Conservation (phyloP, 805 yeast species). For the Candida ascalaphidarum region DNA sequence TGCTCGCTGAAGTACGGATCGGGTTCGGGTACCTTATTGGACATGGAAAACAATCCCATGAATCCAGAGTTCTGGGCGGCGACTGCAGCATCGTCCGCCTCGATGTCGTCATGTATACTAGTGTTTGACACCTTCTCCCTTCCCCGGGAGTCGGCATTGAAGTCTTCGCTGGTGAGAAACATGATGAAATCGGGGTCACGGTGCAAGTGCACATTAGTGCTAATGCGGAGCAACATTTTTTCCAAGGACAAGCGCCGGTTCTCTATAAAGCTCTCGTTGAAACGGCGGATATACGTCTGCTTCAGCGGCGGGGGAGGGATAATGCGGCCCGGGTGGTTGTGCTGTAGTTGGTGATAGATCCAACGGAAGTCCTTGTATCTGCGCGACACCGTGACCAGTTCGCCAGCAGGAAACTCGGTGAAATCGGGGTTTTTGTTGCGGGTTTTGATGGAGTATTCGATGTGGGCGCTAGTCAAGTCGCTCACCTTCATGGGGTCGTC, state of each 20-base stretch:
- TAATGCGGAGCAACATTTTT: conserved; percentile 72
- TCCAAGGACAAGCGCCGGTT: conserved; percentile 78
- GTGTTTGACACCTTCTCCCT: conserved; percentile 55
- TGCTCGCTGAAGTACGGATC: conserved; percentile 72
- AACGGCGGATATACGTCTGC: conserved; percentile 87
- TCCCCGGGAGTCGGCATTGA: conserved; percentile 59
- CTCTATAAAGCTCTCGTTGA: conserved; percentile 85
- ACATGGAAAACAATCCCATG: conserved; percentile 62
- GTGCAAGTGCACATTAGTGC: conserved; percentile 46
- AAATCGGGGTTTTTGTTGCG: conserved; percentile 37
- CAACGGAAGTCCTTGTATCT: conserved; percentile 90
- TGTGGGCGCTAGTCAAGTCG: conserved; percentile 81
- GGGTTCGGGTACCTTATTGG: conserved; percentile 63
- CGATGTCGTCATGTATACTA: no score
- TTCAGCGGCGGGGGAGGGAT: conserved; percentile 93
- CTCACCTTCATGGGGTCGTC: conserved; percentile 92
- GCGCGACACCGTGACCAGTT: conserved; percentile 47
- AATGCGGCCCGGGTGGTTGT: conserved; percentile 81
- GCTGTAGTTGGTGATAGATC: conserved; percentile 82
- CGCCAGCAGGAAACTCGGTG: conserved; percentile 8
- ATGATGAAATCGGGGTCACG: conserved; percentile 69
- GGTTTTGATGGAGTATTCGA: conserved; percentile 74
- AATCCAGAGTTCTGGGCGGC: conserved; percentile 39
- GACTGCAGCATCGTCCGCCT: no score
- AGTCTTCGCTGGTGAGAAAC: conserved; percentile 70